Conservation (phyloP, 805 yeast species). For the Candida palmyrensis region DNA sequence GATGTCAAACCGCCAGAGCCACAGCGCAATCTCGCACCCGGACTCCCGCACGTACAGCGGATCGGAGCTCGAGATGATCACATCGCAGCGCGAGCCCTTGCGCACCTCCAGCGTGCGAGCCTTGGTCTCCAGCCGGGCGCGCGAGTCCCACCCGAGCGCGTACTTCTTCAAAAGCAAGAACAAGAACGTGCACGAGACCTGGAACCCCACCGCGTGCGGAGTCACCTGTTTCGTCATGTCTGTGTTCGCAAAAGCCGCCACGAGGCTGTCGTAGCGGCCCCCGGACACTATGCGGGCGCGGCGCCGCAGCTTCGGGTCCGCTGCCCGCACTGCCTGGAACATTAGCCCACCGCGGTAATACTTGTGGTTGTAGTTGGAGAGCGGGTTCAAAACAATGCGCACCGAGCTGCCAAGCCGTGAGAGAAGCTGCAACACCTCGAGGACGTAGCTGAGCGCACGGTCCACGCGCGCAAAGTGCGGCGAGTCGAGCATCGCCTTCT, state of each 20-base stretch:
- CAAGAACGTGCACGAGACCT: slow-evolving; percentile 52
- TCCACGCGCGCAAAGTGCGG: slow-evolving; percentile 59
- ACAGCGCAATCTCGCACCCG: slow-evolving; percentile 59
- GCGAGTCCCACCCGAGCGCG: slow-evolving; percentile 18
- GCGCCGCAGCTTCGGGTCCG: slow-evolving; percentile 34
- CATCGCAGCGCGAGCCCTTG: slow-evolving; percentile 62
- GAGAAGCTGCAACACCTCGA: slow-evolving; percentile 50
- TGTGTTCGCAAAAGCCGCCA: slow-evolving; percentile 57
- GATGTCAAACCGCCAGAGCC: slow-evolving; percentile 74
- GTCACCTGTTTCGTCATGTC: slow-evolving; percentile 19
- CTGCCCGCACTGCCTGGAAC: slow-evolving; percentile 81
- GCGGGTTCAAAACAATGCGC: slow-evolving; percentile 65
- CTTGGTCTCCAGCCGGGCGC: no score
- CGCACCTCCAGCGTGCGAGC: slow-evolving; percentile 11
- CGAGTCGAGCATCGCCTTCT: slow-evolving; percentile 69
- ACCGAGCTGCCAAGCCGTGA: slow-evolving; percentile 56
- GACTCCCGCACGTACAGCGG: slow-evolving; percentile 49
- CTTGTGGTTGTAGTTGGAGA: slow-evolving; percentile 75
- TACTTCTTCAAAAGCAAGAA: slow-evolving; percentile 38
- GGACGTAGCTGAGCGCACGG: slow-evolving; percentile 56
- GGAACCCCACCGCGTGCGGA: slow-evolving; percentile 75
- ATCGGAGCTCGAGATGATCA: slow-evolving; percentile 67
- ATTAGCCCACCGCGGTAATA: slow-evolving; percentile 79
- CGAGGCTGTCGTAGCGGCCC: slow-evolving; percentile 82
- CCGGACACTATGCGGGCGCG: slow-evolving; percentile 71